Percentiles rank a stretch among this genome's conserved stretches.
Conservation (phyloP, 2,329 filamentous ascomycete species). For the Scytalidium sp. region DNA sequence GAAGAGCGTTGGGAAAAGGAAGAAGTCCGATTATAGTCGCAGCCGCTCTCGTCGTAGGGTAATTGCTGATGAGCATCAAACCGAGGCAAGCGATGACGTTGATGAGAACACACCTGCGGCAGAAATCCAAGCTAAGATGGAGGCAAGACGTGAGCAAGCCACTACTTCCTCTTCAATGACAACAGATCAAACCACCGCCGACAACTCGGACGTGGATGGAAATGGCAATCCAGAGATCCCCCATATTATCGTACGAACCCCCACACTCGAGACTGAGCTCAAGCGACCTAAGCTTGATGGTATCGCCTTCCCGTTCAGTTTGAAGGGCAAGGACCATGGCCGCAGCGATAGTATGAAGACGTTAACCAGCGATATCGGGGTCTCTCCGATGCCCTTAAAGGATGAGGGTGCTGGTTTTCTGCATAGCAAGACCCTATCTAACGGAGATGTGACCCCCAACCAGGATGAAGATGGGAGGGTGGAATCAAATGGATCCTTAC, state of each 20-base stretch:
- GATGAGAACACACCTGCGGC: constrained; percentile 41
- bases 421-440: not conserved
- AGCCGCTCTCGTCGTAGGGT: constrained; percentile 42
- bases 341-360: constrained; percentile 68
- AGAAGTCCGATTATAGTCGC: constrained; percentile 22
- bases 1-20: constrained; percentile 7
- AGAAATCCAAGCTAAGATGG: constrained; percentile 38
- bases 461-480: not conserved
- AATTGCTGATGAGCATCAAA: constrained; percentile 52
- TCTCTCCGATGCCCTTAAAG: constrained; percentile 12
- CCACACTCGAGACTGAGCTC: constrained; percentile 39
- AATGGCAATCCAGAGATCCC: constrained; percentile 9
- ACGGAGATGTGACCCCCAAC: not conserved
- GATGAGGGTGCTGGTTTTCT: not conserved
- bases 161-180: constrained; percentile 7
- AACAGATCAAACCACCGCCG: constrained; percentile 15
- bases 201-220: not conserved
- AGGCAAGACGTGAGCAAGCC: constrained; percentile 34
- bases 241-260: constrained; percentile 12
- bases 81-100: constrained; percentile 26
- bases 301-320: constrained; percentile 70
- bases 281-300: constrained; percentile 66
- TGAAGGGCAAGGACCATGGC: constrained; percentile 49
- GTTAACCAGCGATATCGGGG: constrained; percentile 38
- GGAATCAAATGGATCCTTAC: too few species aligned